Conservation (phyloP, 2,329 filamentous ascomycete genomes). For the Fusarium sp. region DNA sequence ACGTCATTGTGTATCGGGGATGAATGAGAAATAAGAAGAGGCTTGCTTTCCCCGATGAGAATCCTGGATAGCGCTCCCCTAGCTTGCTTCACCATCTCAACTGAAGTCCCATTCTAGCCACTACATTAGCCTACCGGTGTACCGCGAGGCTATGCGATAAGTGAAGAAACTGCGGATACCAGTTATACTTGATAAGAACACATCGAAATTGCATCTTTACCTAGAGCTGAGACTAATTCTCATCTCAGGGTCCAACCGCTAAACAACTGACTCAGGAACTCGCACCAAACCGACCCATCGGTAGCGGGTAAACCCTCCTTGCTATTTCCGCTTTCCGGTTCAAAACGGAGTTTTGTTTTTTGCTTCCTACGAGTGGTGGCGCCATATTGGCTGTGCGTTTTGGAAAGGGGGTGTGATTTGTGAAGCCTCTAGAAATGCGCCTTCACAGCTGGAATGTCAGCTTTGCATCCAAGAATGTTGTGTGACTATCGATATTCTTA, state of each 20-base stretch:
- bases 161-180: background rate
- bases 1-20: background rate
- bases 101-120: background rate
- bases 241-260: background rate
- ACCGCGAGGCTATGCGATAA: background rate
- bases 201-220: background rate
- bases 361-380: background rate
- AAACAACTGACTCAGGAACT: background rate
- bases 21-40: too few relatives aligned
- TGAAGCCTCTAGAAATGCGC: background rate
- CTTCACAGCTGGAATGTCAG: constrained; percentile 1
- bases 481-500: constrained; percentile 12
- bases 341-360: constrained; percentile 12
- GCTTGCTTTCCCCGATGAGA: background rate
- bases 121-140: background rate
- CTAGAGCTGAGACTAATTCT: background rate
- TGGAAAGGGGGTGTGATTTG: constrained; percentile 4
- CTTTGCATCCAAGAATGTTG: background rate
- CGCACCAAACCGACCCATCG: background rate
- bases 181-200: background rate
- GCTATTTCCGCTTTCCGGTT: background rate
- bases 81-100: background rate
- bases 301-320: background rate
- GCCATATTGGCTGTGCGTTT: constrained; percentile 11
- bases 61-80: background rate